Evolutionary conservation across 2,329 filamentous ascomycete genomes (phyloP).

Genomic region (Penicillium glabrum): DNA sequence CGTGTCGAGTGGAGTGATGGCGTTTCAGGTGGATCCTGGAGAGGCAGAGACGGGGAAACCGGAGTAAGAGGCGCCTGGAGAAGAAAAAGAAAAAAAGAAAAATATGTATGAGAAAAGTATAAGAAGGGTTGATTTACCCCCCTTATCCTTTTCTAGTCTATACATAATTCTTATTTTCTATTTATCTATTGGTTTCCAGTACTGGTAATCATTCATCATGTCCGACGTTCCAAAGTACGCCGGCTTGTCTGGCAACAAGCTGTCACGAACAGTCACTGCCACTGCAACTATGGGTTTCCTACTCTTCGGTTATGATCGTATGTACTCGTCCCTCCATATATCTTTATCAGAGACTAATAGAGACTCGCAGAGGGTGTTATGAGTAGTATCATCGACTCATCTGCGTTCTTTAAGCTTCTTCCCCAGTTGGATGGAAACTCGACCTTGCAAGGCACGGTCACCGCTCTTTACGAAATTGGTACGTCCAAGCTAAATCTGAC

Average conservation of each 20-base stretch:
- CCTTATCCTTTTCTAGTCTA: background rate
- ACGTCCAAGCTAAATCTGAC: background rate
- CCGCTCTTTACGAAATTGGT: constrained; percentile 28
- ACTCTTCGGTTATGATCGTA: constrained; percentile 16
- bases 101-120: background rate
- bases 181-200: background rate
- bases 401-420: constrained; percentile 33
- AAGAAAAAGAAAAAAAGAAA: background rate
- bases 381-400: constrained; percentile 38
- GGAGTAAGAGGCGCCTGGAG: background rate
- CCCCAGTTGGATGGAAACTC: constrained; percentile 38
- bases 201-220: background rate
- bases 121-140: background rate
- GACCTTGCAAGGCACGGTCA: constrained; percentile 37
- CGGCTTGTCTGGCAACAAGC: constrained; percentile 58
- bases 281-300: constrained; percentile 64
- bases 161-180: background rate
- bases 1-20: background rate
- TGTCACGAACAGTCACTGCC: constrained; percentile 60
- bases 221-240: constrained; percentile 30
- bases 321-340: background rate
- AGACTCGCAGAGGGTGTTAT: constrained; percentile 32
- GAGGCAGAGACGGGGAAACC: background rate
- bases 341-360: background rate
- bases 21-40: background rate